Evolutionary conservation across 352 stramenopile species (phyloP), one percentile per base, ranked within the genome.

Genomic region (Thalassiosira hispida): DNA sequence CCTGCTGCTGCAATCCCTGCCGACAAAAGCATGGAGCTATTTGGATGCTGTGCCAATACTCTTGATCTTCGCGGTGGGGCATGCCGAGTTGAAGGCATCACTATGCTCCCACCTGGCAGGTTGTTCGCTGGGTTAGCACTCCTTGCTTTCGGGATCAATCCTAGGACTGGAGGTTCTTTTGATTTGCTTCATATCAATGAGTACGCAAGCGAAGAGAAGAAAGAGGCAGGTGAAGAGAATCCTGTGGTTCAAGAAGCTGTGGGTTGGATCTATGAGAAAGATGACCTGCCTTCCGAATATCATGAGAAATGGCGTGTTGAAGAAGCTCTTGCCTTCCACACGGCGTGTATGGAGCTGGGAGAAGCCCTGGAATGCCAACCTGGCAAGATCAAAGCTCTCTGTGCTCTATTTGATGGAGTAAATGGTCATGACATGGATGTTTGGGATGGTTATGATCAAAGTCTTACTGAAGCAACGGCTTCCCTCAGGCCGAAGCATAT

Each of bases 311-410:
- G 81, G 38, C 79, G 70, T 11, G 59, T 90, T 16, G n/a, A 52
- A 9, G 35, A 63, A 27, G 87, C 83, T 1, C 61, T 89, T 29
- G 12, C 53, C 11, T 92, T 92, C 52, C 63, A 91, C 53, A 12
- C 40, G 40, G 22, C n/a, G 1, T 86, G 79, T 64, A 73, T 79
- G 61, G 27, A 60, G 6, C 72, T 93, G 29, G 87, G 77, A 18
- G 87, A 94, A 73, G 40, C 76, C 8, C 79, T 93, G n/a, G 64
- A 83, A 46, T 92, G 80, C 60, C 83, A 86, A 59, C 75, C 82
- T 47, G 70, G 90, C 18, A 84, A 77, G 55, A 81, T 90, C 16
- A 29, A 56, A 12, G 38, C 55, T 57, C 65, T 94, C 1, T 89
- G 81, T 49, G 57, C 56, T 4, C 16, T 92, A 14, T 94, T 92